A percentile compares a stretch with the other conserved stretches of the same genome.
Conservation (phyloP, 192 early-diverging fungal genomes). For the Phlyctochytrium arcticum region DNA sequence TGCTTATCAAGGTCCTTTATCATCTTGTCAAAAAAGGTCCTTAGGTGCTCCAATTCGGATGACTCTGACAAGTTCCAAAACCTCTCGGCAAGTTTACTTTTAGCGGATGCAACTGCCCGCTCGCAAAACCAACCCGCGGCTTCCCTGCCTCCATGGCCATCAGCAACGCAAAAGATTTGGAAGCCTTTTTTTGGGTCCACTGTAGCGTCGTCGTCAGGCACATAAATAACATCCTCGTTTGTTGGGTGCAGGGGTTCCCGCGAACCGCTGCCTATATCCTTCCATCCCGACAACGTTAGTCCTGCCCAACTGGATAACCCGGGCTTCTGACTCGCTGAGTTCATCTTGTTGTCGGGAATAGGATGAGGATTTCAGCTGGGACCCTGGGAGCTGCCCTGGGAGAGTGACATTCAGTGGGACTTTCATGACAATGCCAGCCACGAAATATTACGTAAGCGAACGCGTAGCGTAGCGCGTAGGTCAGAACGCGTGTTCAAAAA, state of each 20-base stretch:
- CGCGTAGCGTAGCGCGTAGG: too few species aligned
- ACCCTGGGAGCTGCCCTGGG: too few species aligned
- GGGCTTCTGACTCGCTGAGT: too few species aligned
- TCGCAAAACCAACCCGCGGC: constrained; percentile 24
- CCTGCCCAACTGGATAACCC: too few species aligned
- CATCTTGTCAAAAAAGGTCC: not conserved
- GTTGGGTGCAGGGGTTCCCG: not conserved
- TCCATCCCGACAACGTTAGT: too few species aligned
- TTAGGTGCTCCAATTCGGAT: not conserved
- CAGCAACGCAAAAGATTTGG: constrained; percentile 18
- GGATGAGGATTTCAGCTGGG: too few species aligned
- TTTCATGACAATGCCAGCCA: too few species aligned
- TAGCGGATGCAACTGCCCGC: not conserved
- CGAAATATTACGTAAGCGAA: too few species aligned
- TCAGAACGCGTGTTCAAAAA: too few species aligned
- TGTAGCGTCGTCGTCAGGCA: not conserved
- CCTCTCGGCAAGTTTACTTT: not conserved
- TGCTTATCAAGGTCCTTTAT: constrained; percentile 6
- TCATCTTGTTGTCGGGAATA: too few species aligned
- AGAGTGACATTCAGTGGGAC: too few species aligned
- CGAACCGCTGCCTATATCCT: too few species aligned
- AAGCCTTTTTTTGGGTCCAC: not conserved
- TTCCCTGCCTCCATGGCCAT: constrained; percentile 22
- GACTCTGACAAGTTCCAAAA: constrained; percentile 2
- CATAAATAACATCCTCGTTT: constrained; percentile 14